phyloP scores from a whole-genome alignment of 2,329 filamentous ascomycete genomes.

The Leptographium lundbergii region DNA sequence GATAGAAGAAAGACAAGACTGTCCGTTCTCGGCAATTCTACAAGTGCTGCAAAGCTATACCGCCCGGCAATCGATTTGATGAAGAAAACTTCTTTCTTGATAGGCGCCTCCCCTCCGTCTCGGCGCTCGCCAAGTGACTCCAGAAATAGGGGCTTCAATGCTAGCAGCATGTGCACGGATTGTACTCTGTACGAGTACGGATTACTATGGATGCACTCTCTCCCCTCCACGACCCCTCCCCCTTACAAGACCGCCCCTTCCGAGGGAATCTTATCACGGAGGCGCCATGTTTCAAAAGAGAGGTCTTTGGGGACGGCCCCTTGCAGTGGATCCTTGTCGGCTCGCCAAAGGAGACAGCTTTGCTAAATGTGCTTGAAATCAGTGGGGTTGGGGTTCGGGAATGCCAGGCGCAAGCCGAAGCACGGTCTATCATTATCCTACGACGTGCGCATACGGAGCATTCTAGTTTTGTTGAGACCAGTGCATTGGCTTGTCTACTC shows the following conservation, averaged over 20 bases:
- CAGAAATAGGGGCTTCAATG: no score
- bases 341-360: background rate
- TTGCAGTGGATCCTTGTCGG: background rate
- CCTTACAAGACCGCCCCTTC: background rate
- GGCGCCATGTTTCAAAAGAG: conserved; percentile 1
- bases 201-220: no score
- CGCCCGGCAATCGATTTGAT: background rate
- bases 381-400: background rate
- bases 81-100: background rate
- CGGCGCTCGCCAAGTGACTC: background rate
- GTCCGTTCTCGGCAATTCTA: no score
- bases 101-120: background rate
- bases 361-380: background rate
- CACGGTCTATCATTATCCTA: background rate
- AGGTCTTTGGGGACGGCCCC: background rate
- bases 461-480: no score
- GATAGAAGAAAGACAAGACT: background rate
- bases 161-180: background rate
- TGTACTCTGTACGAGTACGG: background rate
- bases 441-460: background rate
- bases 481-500: background rate
- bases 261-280: conserved; percentile 4
- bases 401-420: background rate
- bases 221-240: background rate
- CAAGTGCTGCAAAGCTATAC: background rate